These are phyloP conservation scores for Pholiota adiposa DNA, from an alignment of 1,284 basidiomycete genomes.

Conservation along the genomic window DNA sequence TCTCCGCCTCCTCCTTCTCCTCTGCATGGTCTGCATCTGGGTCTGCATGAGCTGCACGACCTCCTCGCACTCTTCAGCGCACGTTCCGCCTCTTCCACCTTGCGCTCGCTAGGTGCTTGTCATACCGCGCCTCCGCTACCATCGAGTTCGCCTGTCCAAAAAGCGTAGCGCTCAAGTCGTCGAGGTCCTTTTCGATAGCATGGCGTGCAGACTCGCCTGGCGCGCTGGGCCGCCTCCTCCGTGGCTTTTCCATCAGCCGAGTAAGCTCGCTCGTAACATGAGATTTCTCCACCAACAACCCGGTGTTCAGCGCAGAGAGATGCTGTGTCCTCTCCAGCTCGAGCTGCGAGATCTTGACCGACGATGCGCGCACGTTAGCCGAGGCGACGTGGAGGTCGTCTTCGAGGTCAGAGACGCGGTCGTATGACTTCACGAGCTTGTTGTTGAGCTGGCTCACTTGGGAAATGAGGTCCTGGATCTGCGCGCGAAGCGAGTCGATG, in stretches of 20 bases:
- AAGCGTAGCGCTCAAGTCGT: conserved; percentile 89
- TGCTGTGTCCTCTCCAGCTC: conserved; percentile 80
- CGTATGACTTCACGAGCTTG: conserved; percentile 93
- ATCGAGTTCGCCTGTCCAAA: conserved; percentile 91
- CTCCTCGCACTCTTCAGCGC: conserved; percentile 87
- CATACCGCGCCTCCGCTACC: conserved; percentile 90
- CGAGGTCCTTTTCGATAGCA: conserved; percentile 88
- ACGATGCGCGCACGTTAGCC: conserved; percentile 57
- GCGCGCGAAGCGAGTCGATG: conserved; percentile 77
- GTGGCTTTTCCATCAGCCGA: conserved; percentile 93
- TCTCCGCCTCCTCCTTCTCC: conserved; percentile 65
- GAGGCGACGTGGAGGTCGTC: conserved; percentile 82
- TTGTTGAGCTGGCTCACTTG: conserved; percentile 91
- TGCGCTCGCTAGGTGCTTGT: conserved; percentile 80
- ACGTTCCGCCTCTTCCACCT: conserved; percentile 80
- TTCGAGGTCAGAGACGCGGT: conserved; percentile 91
- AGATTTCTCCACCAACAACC: conserved; percentile 89
- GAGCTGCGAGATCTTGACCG: conserved; percentile 68
- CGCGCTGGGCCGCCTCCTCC: conserved; percentile 90
- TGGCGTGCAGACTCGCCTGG: conserved; percentile 85
- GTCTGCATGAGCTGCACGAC: conserved; percentile 83
- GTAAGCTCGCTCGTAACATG: conserved; percentile 93
- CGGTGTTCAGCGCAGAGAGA: conserved; percentile 82
- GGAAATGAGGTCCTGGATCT: conserved; percentile 85
- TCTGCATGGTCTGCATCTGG: conserved; percentile 78